phyloP scores from a whole-genome alignment of 306 rosid genomes.

The Cicer yamashitae region DNA sequence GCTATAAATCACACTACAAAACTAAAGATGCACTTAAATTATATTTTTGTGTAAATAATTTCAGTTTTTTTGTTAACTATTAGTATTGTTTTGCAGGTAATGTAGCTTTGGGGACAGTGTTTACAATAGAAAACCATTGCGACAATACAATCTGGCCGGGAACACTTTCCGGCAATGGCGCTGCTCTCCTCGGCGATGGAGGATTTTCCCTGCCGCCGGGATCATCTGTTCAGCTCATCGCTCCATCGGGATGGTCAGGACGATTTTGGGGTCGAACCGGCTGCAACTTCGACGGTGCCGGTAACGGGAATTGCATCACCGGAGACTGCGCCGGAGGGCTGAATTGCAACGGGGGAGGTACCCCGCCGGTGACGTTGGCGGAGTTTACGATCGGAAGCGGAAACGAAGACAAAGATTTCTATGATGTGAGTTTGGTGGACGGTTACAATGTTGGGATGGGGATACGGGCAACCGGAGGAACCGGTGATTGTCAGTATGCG shows the following conservation, averaged over 20 bases:
- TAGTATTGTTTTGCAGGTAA: conserved; percentile 49
- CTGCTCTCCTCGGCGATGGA: conserved; percentile 60
- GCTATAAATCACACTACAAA: too few species aligned
- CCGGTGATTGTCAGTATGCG: conserved; percentile 86
- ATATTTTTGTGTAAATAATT: too few species aligned
- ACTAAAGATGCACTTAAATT: too few species aligned
- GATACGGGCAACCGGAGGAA: conserved; percentile 67
- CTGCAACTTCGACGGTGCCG: conserved; percentile 66
- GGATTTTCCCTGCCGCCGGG: conserved; percentile 63
- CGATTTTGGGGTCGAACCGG: conserved; percentile 88
- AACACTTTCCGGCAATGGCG: conserved; percentile 75
- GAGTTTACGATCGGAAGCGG: conserved; percentile 64
- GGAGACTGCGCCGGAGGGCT: conserved; percentile 69
- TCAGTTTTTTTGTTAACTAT: not conserved
- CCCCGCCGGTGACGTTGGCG: conserved; percentile 70
- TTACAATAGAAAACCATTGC: conserved; percentile 73
- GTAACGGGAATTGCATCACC: conserved; percentile 65
- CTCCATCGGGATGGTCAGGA: conserved; percentile 86
- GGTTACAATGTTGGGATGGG: conserved; percentile 93
- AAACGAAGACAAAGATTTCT: conserved; percentile 62
- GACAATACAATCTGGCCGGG: conserved; percentile 77
- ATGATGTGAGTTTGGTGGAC: conserved; percentile 87
- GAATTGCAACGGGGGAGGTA: conserved; percentile 63
- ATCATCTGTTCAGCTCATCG: conserved; percentile 49
- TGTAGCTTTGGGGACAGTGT: conserved; percentile 51